Evolutionary conservation across 176 grass and related monocot species (phyloP), one percentile per base, ranked within the genome.

Genomic region (Lolium multiflorum): DNA sequence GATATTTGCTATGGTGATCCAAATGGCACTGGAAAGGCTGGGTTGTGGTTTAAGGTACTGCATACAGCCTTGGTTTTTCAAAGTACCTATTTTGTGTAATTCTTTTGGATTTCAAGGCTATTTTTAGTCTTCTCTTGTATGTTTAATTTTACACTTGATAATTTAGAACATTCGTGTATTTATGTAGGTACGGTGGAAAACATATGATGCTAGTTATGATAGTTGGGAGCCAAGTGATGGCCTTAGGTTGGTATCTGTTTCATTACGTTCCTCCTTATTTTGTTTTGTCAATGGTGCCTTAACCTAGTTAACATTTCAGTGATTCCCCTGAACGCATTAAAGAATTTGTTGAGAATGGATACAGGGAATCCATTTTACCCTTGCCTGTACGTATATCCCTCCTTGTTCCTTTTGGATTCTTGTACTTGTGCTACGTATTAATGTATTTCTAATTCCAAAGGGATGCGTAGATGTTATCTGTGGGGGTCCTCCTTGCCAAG

Each of bases 1-100:
- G 90, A 81, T 22, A 86, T 92, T 51, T 95, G 94, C 84, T 91
- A 91, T 82, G 94, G 84, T 70, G 89, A 95, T 75, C 91, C 91
- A 2, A 52, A 48, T 25, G 74, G 78, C 49, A 93, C 57, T 11
- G 89, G 89, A 15, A 70, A 74, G 43, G 35, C 71, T 74, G 89
- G 91, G 1, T 20, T 95, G 14, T 87, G 88, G 24, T 93, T 93
- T 56, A 89, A 91, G 94, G 94, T 93, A 93, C 24, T 14, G 82
- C 31, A 35, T 35, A 35, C 9, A 77, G 47, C 35, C 4, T 71
- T 82, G 14, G 58, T 43, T 82, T 13, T 56, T 74, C 44, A 24
- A 49, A 74, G 44, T 7, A 12, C 44, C 6, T 74, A 49, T 49
- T 49, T 15, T 21, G 31, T 48, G 44, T 24, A 49, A 3, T 15